phyloP scores from a whole-genome alignment of 495 filamentous ascomycete species.

The Aspergillus biplanus region DNA sequence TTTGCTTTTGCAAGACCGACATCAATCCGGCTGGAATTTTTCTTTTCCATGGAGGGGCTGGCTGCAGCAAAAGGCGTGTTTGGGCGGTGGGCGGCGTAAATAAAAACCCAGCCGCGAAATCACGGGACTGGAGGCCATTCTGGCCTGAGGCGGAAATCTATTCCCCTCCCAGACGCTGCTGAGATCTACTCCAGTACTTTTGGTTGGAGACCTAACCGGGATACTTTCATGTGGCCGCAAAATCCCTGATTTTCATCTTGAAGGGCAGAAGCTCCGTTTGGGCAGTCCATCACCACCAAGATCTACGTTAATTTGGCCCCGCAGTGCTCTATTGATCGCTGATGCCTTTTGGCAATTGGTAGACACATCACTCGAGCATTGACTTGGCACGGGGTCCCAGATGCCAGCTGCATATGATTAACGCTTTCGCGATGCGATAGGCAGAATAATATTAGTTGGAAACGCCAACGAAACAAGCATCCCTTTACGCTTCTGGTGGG shows the following conservation, averaged over 20 bases:
- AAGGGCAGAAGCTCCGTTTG: too few species aligned
- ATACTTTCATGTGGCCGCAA: too few species aligned
- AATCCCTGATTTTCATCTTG: too few species aligned
- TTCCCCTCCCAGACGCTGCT: not conserved
- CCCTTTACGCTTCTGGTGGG: too few species aligned
- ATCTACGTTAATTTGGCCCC: not conserved
- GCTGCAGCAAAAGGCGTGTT: not conserved
- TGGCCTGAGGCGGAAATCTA: slow-evolving; percentile 16
- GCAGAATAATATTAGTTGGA: slow-evolving; percentile 9
- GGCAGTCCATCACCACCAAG: too few species aligned
- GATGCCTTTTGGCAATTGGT: not conserved
- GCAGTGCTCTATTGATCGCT: not conserved
- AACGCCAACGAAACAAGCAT: slow-evolving; percentile 3
- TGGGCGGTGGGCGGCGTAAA: not conserved
- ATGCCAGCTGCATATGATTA: slow-evolving; percentile 11
- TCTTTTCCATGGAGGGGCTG: slow-evolving; percentile 17
- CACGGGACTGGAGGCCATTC: not conserved
- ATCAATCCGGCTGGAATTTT: not conserved
- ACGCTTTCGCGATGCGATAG: slow-evolving; percentile 6
- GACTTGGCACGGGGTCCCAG: not conserved
- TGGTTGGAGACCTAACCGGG: too few species aligned
- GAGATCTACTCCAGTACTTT: too few species aligned
- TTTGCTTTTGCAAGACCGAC: not conserved
- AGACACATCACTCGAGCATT: not conserved
- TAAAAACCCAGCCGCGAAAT: slow-evolving; percentile 1